Percentiles rank a stretch among this genome's conserved stretches.
Conservation (phyloP, 208 protist species). For the Trypanosoma lewisi region DNA sequence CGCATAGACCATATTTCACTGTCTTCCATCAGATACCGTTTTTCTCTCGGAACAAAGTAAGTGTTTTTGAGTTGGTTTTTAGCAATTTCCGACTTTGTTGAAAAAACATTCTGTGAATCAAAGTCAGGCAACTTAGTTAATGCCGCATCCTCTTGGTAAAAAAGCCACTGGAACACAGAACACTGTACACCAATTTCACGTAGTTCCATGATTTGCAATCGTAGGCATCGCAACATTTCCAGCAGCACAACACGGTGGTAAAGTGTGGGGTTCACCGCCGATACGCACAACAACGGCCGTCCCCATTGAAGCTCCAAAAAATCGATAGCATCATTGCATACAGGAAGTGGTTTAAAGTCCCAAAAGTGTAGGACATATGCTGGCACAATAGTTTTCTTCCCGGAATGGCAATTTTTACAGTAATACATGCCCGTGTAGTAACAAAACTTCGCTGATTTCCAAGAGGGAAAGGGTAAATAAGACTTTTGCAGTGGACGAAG, state of each 20-base stretch:
- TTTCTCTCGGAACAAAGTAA: conserved; percentile 24
- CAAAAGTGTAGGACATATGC: conserved; percentile 36
- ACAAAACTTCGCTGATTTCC: conserved; percentile 41
- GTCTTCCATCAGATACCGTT: conserved; percentile 36
- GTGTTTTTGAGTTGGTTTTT: background rate
- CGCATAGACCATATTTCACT: conserved; percentile 38
- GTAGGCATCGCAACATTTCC: conserved; percentile 18
- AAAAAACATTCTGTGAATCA: background rate
- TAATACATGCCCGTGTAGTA: conserved; percentile 54
- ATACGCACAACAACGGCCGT: conserved; percentile 35
- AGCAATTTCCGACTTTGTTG: background rate
- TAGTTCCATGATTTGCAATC: conserved; percentile 30
- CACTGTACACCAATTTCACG: conserved; percentile 34
- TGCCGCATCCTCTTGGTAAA: conserved; percentile 27
- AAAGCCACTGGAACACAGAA: conserved; percentile 22
- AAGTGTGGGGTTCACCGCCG: conserved; percentile 30
- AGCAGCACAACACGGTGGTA: conserved; percentile 24
- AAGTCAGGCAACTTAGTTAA: background rate
- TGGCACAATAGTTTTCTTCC: conserved; percentile 26
- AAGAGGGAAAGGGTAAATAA: conserved; percentile 18
- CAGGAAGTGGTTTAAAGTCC: conserved; percentile 35
- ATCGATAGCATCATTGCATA: conserved; percentile 31
- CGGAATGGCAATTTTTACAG: conserved; percentile 34
- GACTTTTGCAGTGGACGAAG: conserved; percentile 14
- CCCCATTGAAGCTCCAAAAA: conserved; percentile 28